Evolutionary conservation across 2,329 filamentous ascomycete genomes (phyloP), one percentile per base, ranked within the genome.

Genomic region (Beauveria caledonica): DNA sequence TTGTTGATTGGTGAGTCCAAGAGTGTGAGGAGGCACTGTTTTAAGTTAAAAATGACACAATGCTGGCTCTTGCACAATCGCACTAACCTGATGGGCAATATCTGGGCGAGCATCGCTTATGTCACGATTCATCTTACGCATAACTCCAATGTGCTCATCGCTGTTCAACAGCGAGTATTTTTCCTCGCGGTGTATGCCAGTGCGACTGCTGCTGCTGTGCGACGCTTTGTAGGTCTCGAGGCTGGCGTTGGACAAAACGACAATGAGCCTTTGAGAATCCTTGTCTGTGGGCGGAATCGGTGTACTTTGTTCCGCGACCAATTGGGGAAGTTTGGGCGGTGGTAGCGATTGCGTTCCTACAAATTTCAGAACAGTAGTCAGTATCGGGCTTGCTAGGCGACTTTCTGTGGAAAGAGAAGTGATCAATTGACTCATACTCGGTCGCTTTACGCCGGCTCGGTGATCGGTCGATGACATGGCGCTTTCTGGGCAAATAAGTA

Each of bases 1-100:
- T 99, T 99, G 83, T 99, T 99, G 82, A 97, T 89, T 52, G 94
- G 94, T 21, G 94, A 99, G 74, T 99, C 94, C 70, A 99, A 87
- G 36, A 99, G 86, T 52, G 94, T 99, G 67, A 99, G 86, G 55
- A 99, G 86, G 74, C 94, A 99, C 94, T 99, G 75, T 54, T 9
- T 9, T 10, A 19, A 19, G 39, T 58, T 40, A 58, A 36, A 13
- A 36, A 15, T 15, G 11, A 44, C 46, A 48, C 11, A 7, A 39
- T 46, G 21, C n/a, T n/a, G 1, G 17, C n/a, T 13, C 21, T 23
- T 17, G 25, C 4, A 25, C 5, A 4, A 8, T 39, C 9, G 9
- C 15, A 74, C 84, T 70, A 79, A 97, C 93, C 90, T 97, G 94
- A 74, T 99, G 94, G 50, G 94, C 96, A 70, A 99, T 99, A 76